Base-by-base conservation (phyloP, 2,329 filamentous ascomycete genomes). In the Delphinella strobiligena region DNA sequence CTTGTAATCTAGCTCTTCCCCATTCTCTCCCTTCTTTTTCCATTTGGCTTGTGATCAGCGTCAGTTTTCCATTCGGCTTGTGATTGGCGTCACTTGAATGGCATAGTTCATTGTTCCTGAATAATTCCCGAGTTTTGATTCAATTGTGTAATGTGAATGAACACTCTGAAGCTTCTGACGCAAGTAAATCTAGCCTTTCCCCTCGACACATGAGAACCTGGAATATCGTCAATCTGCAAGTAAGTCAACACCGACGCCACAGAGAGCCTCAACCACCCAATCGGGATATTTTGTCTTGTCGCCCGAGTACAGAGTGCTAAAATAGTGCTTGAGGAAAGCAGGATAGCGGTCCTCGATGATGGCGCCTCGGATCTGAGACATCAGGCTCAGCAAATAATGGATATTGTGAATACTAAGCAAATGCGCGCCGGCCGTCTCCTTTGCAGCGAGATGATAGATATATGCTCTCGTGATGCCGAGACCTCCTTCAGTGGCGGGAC, bases 331-430 rank as follows among this genome's bases (percentile, higher is more conserved):
- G 45, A 95, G 57, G 52, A 91, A 93, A 2, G 67, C 72, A 2
- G 91, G 88, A 58, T 82, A 96, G 37, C 68, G 63, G 55, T 94
- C 87, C 45, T 80, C 80, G 5, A 94, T 64, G 46, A 96, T 86
- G 14, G 91, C 78, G 46, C 83, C 69, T 44, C 89, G 73, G 10
- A 78, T 74, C 44, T 74, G 66, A 15, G 71, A 67, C 87, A 96
- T 95, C 51, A 98, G 65, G 44, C 81, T 73, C 39, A 98, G 69
- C 57, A 94, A 77, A 55, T 94, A 94, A 65, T 87, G 86, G 18
- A 98, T 85, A 55, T 98, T 98, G 61, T 98, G 91, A 55, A 96
- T 86, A 1, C 86, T 94, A 40, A 98, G 66, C 56, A 82, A 54
- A 64, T 82, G 78, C 12, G 93, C 91, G 5, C 89, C 86, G 1